Evolutionary conservation across 2,329 filamentous ascomycete genomes (phyloP), one percentile per base, ranked within the genome.

Genomic region (Fusarium redolens): DNA sequence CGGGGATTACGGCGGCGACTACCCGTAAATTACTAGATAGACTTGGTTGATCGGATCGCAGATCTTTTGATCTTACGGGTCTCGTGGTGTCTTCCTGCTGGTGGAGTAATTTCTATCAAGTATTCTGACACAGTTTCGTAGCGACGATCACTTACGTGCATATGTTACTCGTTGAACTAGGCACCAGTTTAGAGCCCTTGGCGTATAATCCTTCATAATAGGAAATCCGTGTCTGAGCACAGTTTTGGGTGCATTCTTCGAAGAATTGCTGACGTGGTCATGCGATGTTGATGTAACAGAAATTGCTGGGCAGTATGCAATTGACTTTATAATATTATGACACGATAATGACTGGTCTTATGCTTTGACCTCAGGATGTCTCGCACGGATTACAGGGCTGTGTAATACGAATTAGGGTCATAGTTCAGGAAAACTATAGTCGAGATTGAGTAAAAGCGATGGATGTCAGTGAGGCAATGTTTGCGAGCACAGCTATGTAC

Each of bases 21-120:
- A 50, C 25, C 50, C 50, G 22, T 40, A 30, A 28, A 40, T 56
- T 38, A 38, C 33, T 38, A 61, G 17, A 33, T 52, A 52, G 44
- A 73, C 58, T 51, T 28, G 44, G 37, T 57, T 57, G 61, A 73
- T 73, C 62, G 60, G 71, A 68, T 73, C 62, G 66, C 58, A 71
- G 62, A 71, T 73, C 71, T 44, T 45, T 61, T 56, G 40, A 60
- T 55, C 50, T 56, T 41, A 48, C 56, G 57, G 66, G 62, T 55
- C 71, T 65, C 58, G 62, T 73, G 62, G 47, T 47, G 45, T 40
- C 52, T 45, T 67, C n/a, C 33, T 63, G 47, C 54, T 54, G 58
- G 70, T 58, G 58, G 69, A 73, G 56, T 45, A 37, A 10, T 18
- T 37, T 12, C 22, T 25, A 18, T n/a, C 43, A 50, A 10, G n/a